Evolutionary conservation across 495 filamentous ascomycete species (phyloP).

Genomic region (Penicillium malachiteum): DNA sequence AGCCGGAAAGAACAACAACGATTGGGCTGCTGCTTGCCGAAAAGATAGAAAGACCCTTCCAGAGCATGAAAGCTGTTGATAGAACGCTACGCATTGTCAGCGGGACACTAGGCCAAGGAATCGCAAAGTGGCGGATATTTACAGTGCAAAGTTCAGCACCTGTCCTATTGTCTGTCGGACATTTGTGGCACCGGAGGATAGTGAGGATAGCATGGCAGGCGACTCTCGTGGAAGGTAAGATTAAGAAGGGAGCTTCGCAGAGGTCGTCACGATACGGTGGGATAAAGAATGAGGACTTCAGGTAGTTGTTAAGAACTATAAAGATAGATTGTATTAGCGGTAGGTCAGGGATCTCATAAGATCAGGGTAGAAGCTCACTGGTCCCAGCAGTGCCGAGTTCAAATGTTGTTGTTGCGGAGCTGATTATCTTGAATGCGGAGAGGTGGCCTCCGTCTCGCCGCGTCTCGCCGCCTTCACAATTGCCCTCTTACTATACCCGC

Average conservation of each 20-base stretch:
- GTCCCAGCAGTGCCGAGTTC: slow-evolving; percentile 11
- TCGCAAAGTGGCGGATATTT: slow-evolving; percentile 68
- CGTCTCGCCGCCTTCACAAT: slow-evolving; percentile 4
- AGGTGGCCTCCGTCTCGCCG: slow-evolving; percentile 23
- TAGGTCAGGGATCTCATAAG: neutral
- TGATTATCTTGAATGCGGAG: slow-evolving; percentile 23
- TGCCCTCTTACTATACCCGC: neutral
- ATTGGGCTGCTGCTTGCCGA: slow-evolving; percentile 89
- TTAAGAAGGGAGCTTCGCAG: neutral
- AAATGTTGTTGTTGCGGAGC: slow-evolving; percentile 20
- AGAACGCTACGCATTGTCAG: neutral
- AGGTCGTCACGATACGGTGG: neutral
- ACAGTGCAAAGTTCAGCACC: slow-evolving; percentile 90
- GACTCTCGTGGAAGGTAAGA: slow-evolving; percentile 5
- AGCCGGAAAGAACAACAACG: slow-evolving; percentile 90
- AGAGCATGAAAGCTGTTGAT: slow-evolving; percentile 67
- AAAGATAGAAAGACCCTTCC: slow-evolving; percentile 85
- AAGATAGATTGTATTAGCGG: neutral
- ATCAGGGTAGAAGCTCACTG: neutral
- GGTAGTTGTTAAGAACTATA: neutral
- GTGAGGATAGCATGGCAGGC: slow-evolving; percentile 68
- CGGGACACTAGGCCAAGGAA: neutral
- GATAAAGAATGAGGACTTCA: neutral
- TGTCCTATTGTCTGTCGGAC: slow-evolving; percentile 86
- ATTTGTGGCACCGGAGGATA: slow-evolving; percentile 60